These are phyloP conservation scores for Rhododendron vialii DNA, from an alignment of 148 eudicot species.

Conservation along the genomic window DNA sequence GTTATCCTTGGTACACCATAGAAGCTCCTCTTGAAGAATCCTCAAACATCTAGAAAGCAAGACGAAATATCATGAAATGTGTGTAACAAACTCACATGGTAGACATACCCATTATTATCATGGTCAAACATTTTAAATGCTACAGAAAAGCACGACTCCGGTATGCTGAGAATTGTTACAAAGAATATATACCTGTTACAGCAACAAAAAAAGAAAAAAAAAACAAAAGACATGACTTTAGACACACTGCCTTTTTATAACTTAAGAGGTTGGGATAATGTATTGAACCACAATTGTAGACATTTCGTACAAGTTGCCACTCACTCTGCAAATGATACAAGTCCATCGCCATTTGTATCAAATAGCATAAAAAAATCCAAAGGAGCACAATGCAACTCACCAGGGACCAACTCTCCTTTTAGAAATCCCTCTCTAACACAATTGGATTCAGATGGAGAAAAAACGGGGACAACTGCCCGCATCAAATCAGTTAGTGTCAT, in stretches of 20 bases:
- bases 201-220: background rate
- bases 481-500: too few species aligned
- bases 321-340: constrained; percentile 84
- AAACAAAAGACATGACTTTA: background rate
- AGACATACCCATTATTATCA: constrained; percentile 49
- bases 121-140: constrained; percentile 72
- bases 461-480: constrained; percentile 89
- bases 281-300: constrained; percentile 26
- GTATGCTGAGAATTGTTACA: constrained; percentile 30
- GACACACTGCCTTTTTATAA: constrained; percentile 30
- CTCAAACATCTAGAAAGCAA: background rate
- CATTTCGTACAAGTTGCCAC: constrained; percentile 5
- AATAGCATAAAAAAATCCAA: constrained; percentile 88
- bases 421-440: constrained; percentile 62
- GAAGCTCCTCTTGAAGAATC: background rate
- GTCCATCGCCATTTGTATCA: constrained; percentile 74
- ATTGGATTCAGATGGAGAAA: constrained; percentile 72
- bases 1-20: too few species aligned
- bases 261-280: constrained; percentile 65
- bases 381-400: constrained; percentile 64
- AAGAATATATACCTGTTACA: constrained; percentile 61
- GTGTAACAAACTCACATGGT: too few species aligned
- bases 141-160: constrained; percentile 44
- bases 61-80: background rate
- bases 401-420: constrained; percentile 54